phyloP scores from a whole-genome alignment of 495 filamentous ascomycete genomes.

The Articulospora tetracladia region DNA sequence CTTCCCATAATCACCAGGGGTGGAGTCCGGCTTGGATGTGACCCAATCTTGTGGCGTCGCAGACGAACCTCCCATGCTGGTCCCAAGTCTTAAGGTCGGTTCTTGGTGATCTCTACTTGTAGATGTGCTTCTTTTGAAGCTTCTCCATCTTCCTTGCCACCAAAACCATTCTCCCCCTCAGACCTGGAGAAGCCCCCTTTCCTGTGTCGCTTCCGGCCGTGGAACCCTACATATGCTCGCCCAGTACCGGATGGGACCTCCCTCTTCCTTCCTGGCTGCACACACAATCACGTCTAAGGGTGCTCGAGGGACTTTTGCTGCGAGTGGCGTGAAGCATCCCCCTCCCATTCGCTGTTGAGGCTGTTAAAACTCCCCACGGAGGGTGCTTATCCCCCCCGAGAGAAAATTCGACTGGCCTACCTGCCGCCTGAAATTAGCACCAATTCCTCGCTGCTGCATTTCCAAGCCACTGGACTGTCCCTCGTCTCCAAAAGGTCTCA shows the following conservation, averaged over 20 bases:
- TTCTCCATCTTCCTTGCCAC: slow-evolving; percentile 6
- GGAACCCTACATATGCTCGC: neutral
- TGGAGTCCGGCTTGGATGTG: slow-evolving; percentile 19
- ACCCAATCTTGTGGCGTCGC: slow-evolving; percentile 26
- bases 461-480: slow-evolving; percentile 16
- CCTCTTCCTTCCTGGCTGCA: slow-evolving; percentile 5
- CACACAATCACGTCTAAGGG: slow-evolving; percentile 4
- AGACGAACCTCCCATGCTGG: slow-evolving; percentile 22
- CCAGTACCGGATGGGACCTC: slow-evolving; percentile 8
- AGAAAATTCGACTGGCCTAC: slow-evolving; percentile 19
- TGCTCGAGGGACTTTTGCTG: slow-evolving; percentile 9
- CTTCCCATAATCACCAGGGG: slow-evolving; percentile 10
- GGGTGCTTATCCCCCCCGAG: slow-evolving; percentile 20
- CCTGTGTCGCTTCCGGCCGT: neutral
- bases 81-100: slow-evolving; percentile 3
- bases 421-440: slow-evolving; percentile 27
- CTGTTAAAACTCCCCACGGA: slow-evolving; percentile 15
- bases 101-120: slow-evolving; percentile 12
- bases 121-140: slow-evolving; percentile 21
- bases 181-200: slow-evolving; percentile 9
- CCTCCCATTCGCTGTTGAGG: slow-evolving; percentile 22
- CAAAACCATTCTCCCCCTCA: slow-evolving; percentile 24
- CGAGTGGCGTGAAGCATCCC: slow-evolving; percentile 22
- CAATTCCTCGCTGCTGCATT: slow-evolving; percentile 20
- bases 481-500: slow-evolving; percentile 18